Evolutionary conservation across 768 basidiomycete species (phyloP), one percentile per base, ranked within the genome.

Genomic region (Rhodotorula toruloides): DNA sequence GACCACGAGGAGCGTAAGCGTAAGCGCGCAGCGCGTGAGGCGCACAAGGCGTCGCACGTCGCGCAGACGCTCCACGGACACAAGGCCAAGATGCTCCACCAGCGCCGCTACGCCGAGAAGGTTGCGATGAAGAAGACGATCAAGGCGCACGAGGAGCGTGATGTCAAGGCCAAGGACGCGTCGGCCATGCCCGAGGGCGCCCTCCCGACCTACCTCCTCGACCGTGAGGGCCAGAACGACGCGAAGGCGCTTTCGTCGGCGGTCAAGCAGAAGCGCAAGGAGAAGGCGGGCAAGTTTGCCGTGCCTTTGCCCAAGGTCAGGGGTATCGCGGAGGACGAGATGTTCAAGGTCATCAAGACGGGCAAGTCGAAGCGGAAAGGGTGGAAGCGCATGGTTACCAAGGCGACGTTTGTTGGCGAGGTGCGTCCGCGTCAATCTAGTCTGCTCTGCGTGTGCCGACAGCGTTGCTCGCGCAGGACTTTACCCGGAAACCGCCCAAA

Each of bases 91-190:
- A 82, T 98, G n/a, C 86, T 97, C 13, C 96, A 99, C 75, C 90
- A 91, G 43, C 93, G 88, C 78, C 88, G 94, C 66, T 91, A 98
- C 80, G 86, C 90, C 37, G 90, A 99, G 80, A 99, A 98, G 81
- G 91, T 99, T 50, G 91, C 92, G 76, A 88, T 99, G 81, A 94
- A 91, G 80, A 99, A 98, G 82, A 93, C 91, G n/a, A 87, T 99
- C 79, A 97, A 96, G 78, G 92, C 92, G 16, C 96, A 99, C 81
- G 96, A 99, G 79, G 94, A 98, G 79, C 88, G 96, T 68, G 92
- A 98, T 76, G 86, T 97, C 81, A 99, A 98, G 80, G 88, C 93
- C 76, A 84, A 90, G 50, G 92, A 94, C 77, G 75, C 78, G 37
- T 82, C 86, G 2, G 86, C 86, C 3, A 82, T 87, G 25, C 88